Evolutionary conservation across 2,329 filamentous ascomycete genomes (phyloP).

Genomic region (Penicillium freii): DNA sequence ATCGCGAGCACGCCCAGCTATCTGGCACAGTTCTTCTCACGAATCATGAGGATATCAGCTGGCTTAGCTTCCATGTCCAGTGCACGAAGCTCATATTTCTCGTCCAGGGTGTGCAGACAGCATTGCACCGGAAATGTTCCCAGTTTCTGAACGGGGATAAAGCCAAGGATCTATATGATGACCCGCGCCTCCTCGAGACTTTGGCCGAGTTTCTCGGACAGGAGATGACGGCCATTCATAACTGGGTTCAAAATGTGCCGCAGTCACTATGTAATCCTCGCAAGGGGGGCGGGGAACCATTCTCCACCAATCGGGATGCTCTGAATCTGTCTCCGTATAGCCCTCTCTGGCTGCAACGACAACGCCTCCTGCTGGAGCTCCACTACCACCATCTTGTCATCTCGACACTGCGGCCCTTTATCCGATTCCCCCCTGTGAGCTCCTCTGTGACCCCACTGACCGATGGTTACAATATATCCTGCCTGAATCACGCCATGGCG

Average conservation of each 20-base stretch:
- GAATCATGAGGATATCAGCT: not conserved
- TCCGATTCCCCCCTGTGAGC: constrained; percentile 33
- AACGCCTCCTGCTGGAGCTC: constrained; percentile 44
- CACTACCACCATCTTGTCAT: constrained; percentile 42
- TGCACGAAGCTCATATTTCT: not conserved
- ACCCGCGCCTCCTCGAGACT: not conserved
- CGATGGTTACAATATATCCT: not conserved
- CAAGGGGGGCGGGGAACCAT: not conserved
- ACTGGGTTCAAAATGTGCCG: not conserved
- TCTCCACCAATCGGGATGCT: not conserved
- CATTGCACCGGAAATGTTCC: not conserved
- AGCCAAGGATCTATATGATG: not conserved
- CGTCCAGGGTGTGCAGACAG: not conserved
- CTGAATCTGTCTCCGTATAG: constrained; percentile 30
- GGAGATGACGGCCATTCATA: not conserved
- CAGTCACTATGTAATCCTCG: not conserved
- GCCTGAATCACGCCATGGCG: not conserved
- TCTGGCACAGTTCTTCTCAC: not conserved
- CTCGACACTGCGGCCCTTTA: constrained; percentile 42
- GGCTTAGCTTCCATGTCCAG: not conserved
- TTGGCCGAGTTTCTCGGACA: not conserved
- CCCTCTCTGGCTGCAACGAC: constrained; percentile 44
- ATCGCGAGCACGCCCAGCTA: not conserved
- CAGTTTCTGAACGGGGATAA: not conserved
- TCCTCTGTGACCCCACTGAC: not conserved